Conservation (phyloP, 805 yeast species). For the Scheffersomyces spartinae region DNA sequence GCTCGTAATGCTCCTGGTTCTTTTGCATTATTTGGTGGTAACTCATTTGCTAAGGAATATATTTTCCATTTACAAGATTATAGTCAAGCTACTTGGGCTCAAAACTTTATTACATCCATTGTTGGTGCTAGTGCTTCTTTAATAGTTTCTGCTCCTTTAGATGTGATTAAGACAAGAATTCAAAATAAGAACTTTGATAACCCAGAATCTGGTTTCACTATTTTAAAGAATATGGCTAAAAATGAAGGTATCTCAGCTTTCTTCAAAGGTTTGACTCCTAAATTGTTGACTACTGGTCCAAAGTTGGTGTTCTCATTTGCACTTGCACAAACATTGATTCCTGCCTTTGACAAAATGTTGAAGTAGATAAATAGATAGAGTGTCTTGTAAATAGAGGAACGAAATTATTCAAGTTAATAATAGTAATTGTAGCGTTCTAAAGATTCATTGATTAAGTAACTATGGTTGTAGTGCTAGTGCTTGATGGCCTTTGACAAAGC, state of each 20-base stretch:
- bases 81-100: constrained; percentile 85
- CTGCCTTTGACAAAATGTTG: constrained; percentile 77
- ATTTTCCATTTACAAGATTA: constrained; percentile 79
- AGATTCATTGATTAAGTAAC: background rate
- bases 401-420: background rate
- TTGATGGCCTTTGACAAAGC: background rate
- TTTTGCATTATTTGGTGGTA: constrained; percentile 95
- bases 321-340: constrained; percentile 91
- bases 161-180: constrained; percentile 95
- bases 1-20: constrained; percentile 99
- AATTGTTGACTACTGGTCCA: constrained; percentile 94
- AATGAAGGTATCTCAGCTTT: constrained; percentile 86
- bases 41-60: constrained; percentile 97
- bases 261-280: constrained; percentile 95
- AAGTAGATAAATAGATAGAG: constrained; percentile 11
- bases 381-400: background rate
- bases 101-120: constrained; percentile 89
- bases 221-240: constrained; percentile 83
- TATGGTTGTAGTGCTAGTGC: background rate
- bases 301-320: constrained; percentile 98
- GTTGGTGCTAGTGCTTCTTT: constrained; percentile 95
- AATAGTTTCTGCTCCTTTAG: constrained; percentile 95
- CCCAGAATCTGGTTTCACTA: constrained; percentile 88
- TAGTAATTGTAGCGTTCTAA: background rate
- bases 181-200: constrained; percentile 94